phyloP scores from a whole-genome alignment of 1,284 basidiomycete species.

The Rhodotorula mucilaginosa region DNA sequence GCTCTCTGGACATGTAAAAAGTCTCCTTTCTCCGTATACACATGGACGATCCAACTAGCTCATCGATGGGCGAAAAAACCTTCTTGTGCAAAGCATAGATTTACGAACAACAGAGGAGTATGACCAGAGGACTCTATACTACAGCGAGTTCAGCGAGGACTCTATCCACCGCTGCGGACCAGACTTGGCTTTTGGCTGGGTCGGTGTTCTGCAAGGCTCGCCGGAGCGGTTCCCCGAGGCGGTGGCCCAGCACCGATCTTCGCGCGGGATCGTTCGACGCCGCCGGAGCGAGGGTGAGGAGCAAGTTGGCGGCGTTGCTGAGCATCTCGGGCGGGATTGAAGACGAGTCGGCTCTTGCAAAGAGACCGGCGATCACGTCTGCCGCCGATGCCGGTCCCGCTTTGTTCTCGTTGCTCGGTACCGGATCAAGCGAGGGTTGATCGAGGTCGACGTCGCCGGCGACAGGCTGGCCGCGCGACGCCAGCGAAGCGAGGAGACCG shows the following conservation, averaged over 20 bases:
- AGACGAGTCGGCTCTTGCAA: neutral
- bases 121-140: neutral
- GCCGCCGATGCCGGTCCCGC: too few relatives aligned
- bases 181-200: neutral
- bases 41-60: neutral
- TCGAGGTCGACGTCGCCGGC: too few relatives aligned
- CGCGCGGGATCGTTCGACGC: neutral
- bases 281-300: slow-evolving; percentile 12
- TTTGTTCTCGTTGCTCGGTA: too few relatives aligned
- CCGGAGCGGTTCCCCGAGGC: too few relatives aligned
- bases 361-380: neutral
- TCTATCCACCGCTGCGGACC: neutral
- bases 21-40: neutral
- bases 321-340: slow-evolving; percentile 32
- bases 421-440: too few relatives aligned
- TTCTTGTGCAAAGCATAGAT: slow-evolving; percentile 4
- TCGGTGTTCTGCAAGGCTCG: neutral
- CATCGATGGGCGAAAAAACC: neutral
- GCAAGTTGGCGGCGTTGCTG: slow-evolving; percentile 22
- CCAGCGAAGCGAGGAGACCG: neutral
- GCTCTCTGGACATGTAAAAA: neutral
- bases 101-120: neutral
- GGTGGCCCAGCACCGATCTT: too few relatives aligned
- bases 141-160: too few relatives aligned
- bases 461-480: neutral